Base-by-base conservation (phyloP, 192 early-diverging fungal species). In the Coemansia reversa region DNA sequence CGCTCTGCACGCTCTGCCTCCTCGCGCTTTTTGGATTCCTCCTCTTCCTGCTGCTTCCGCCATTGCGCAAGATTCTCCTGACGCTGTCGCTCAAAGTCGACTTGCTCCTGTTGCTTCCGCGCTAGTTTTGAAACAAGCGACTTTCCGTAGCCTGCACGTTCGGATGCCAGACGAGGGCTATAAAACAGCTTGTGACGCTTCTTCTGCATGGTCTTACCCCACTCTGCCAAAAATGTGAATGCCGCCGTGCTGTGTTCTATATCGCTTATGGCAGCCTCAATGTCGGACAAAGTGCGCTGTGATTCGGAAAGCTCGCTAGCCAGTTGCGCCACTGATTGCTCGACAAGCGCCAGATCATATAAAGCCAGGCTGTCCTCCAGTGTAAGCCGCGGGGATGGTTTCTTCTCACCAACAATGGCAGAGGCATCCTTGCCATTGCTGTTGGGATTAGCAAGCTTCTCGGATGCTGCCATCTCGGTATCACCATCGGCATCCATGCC, bases 321-420 rank as follows among this genome's bases (percentile, higher is more conserved):
- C 12, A 93, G 72, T 57, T 89, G 89, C 5, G 92, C 92, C 45
- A 88, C 91, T 3, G 88, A 84, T 61, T 94, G 94, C 70, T 94
- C 89, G 24, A 94, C 84, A 18, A 97, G 67, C 2, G 93, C 95
- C 63, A 93, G 75, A 58, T 92, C 87, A 51, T 85, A 89, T 12
- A 87, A 72, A 8, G 85, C 65, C 2, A 85, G 72, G 50, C 81
- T 81, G 69, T 91, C 86, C 11, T 76, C 85, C 0, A 86, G 63
- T 2, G 66, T 55, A 29, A 77, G 27, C 25, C 50, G 51, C 2
- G 51, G 52, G 0, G 18, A 55, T 9, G 29, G 35, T 8, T 61
- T 60, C 24, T 59, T 64, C 18, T 65, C 57, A 1, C 28, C 20
- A 14, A 32, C 30, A 22, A 20, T 16, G 51, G 24, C 22, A 8